Evolutionary conservation across 2,329 filamentous ascomycete species (phyloP).

Genomic region (Calonectria pseudoreteaudii): DNA sequence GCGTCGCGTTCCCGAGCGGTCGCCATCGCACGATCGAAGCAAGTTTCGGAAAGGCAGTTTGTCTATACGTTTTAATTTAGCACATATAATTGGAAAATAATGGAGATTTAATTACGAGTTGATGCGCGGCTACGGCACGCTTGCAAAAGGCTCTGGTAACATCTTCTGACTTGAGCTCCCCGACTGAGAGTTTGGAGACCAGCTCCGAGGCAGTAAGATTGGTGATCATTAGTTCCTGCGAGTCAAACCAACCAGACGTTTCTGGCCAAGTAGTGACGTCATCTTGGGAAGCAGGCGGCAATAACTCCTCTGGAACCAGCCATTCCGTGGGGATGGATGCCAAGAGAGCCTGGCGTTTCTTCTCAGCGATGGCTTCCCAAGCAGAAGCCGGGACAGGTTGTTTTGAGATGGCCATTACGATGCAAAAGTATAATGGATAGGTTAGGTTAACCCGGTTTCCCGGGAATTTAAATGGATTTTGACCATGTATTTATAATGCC

Average conservation of each 20-base stretch:
- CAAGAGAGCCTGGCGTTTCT: conserved; percentile 31
- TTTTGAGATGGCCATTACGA: conserved; percentile 22
- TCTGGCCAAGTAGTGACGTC: conserved; percentile 69
- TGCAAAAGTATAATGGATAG: rapidly evolving
- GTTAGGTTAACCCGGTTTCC: no score
- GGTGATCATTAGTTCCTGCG: conserved; percentile 60
- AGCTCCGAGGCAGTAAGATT: conserved; percentile 56
- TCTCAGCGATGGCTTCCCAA: conserved; percentile 31
- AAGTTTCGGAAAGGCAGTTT: conserved; percentile 65
- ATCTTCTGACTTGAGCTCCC: conserved; percentile 52
- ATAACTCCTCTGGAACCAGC: conserved; percentile 63
- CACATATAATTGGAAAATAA: background rate
- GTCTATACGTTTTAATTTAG: conserved; percentile 41
- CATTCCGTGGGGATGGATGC: conserved; percentile 68
- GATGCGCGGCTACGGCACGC: conserved; percentile 66
- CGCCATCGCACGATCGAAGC: conserved; percentile 64
- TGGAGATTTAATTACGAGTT: conserved; percentile 44
- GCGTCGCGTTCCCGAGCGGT: conserved; percentile 62
- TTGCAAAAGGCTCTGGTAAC: conserved; percentile 66
- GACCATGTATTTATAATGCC: background rate
- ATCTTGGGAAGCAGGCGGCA: conserved; percentile 61
- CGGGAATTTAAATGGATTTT: background rate
- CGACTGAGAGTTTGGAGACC: conserved; percentile 45
- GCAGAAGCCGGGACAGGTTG: conserved; percentile 11
- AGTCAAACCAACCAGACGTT: conserved; percentile 69